Evolutionary conservation across 1,284 basidiomycete genomes (phyloP), one percentile per base, ranked within the genome.

Genomic region (Malassezia nana): DNA sequence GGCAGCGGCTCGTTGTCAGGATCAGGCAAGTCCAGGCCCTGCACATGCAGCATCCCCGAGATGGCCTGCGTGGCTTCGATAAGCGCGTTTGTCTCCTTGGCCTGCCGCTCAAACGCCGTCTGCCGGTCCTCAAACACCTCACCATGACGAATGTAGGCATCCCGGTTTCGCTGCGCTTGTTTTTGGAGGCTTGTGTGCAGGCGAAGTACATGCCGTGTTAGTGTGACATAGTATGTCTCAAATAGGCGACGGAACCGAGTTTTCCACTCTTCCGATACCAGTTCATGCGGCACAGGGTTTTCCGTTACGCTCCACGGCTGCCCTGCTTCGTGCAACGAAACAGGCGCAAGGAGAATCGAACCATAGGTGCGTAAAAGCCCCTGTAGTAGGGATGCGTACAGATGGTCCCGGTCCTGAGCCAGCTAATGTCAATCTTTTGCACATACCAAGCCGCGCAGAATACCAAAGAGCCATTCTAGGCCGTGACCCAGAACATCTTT

Each of bases 91-190:
- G 95, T 94, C 30, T 83, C 82, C 74, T 88, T 90, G 12, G 89
- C 89, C 86, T 95, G 91, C 77, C 89, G 91, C 77, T 99, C 94
- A 74, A 96, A 98, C 12, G 86, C 87, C 75, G 98, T 90, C 74
- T 96, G 90, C 16, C 94, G 83, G 75, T 99, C 94, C 73, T 99
- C 94, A 65, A 99, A 98, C 62, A 99, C 95, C 76, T 98, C 91
- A 22, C 92, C 92, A 0, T 89, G 95, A 32, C 89, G 86, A 67
- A 98, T 96, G 74, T 98, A 98, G 53, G 92, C 94, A 77, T 98
- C 92, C 68, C 95, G 91, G 65, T 98, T 98, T 46, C 85, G 82
- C 62, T 85, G 83, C 72, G 98, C 94, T 76, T 95, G 90, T 59
- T 95, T 89, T 82, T 95, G 88, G 38, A 99, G 78, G 55, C 86